Base-by-base conservation (phyloP, 2,329 filamentous ascomycete species). In the Fusarium irregulare region DNA sequence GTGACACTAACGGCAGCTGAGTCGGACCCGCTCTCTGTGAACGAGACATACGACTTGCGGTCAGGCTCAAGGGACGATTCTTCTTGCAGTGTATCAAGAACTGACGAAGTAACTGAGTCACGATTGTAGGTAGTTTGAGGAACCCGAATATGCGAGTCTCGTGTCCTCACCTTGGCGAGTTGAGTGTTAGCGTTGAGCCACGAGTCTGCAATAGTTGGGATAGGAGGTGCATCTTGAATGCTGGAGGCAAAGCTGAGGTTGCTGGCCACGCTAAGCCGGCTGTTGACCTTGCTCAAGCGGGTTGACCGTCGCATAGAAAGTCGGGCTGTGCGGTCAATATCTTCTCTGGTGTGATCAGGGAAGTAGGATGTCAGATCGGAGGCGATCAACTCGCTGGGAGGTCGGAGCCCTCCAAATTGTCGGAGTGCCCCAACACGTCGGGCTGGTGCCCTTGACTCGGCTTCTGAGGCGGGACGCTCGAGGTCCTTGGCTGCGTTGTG, bases 351-450 rank as follows among this genome's bases (percentile, higher is more conserved):
- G 75, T 98, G 95, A 76, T 97, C 94, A 0, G 96, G 96, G 85
- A 99, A 99, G 84, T 98, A 99, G 0, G 94, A 97, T 3, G 93
- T 96, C 64, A 99, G 84, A 78, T 99, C 96, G 23, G 96, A 97
- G 27, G 95, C 95, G 77, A 99, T 99, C 78, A 99, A 88, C 83
- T 99, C 96, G 82, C 95, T 98, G 3, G 96, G 96, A 20, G 96
- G 96, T 73, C 96, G 88, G 70, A 96, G 90, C 34, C 95, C 95
- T 75, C 97, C 96, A 81, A 98, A 98, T 70, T 92, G 91, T 70
- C 92, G 90, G 47, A 94, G 83, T 28, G 89, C 60, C 21, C 68
- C 84, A 76, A 88, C 89, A 63, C 82, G 82, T 41, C 76, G 79
- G 48, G 77, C 80, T 47, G 84, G 82, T 48, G 49, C 49, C 49